phyloP scores from a whole-genome alignment of 2,329 filamentous ascomycete genomes.

The Metarhizium humberi region DNA sequence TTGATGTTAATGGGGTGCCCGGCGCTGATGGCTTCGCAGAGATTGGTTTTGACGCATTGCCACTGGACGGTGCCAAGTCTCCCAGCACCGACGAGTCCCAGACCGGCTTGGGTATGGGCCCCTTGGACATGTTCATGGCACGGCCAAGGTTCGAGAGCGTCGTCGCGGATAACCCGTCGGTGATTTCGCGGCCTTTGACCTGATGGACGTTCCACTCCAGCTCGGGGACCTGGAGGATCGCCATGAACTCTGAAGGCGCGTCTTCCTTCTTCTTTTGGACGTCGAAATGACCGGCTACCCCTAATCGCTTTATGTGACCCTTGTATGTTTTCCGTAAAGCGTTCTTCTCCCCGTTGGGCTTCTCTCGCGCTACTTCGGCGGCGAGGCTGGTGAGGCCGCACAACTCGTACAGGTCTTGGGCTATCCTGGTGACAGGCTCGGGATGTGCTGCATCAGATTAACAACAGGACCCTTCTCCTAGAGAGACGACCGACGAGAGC shows the following conservation, averaged over 20 bases:
- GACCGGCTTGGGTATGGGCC: conserved; percentile 41
- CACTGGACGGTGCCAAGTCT: conserved; percentile 37
- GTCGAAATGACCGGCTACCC: conserved; percentile 53
- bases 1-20: conserved; percentile 37
- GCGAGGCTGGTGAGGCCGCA: conserved; percentile 49
- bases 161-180: conserved; percentile 39
- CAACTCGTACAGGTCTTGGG: conserved; percentile 49
- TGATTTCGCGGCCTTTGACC: conserved; percentile 45
- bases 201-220: conserved; percentile 48
- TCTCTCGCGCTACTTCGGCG: conserved; percentile 51
- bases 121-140: conserved; percentile 49
- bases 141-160: conserved; percentile 34
- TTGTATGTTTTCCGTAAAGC: conserved; percentile 60
- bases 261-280: conserved; percentile 43
- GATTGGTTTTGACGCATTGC: conserved; percentile 28
- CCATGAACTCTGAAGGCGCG: conserved; percentile 41
- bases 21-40: conserved; percentile 41
- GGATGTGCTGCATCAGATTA: conserved; percentile 33
- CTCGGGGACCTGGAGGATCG: conserved; percentile 41
- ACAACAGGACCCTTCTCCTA: too few species aligned
- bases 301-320: conserved; percentile 55
- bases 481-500: conserved; percentile 11
- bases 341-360: conserved; percentile 59
- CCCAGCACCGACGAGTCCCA: conserved; percentile 53
- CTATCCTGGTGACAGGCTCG: conserved; percentile 36